These are phyloP conservation scores for Paramecium pentaurelia DNA, from an alignment of 73 alveolate genomes.

Conservation along the genomic window DNA sequence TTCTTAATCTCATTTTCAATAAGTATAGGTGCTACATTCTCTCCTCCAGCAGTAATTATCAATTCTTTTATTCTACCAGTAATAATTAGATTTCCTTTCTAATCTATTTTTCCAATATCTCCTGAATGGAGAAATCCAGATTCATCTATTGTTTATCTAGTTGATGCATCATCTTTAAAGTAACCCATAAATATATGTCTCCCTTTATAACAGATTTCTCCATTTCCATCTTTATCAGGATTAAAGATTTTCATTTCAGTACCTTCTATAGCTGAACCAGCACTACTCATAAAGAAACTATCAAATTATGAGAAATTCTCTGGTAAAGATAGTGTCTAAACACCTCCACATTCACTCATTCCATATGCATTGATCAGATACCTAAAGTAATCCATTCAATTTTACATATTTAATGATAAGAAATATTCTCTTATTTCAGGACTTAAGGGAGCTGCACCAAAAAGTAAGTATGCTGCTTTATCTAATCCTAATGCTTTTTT, in stretches of 20 bases:
- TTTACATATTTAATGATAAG: conserved; percentile 60
- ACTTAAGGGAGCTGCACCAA: conserved; percentile 72
- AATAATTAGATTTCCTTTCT: conserved; percentile 53
- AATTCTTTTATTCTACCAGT: conserved; percentile 75
- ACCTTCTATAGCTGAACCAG: conserved; percentile 58
- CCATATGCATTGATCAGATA: conserved; percentile 59
- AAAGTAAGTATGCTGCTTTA: conserved; percentile 10
- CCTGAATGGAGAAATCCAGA: conserved; percentile 81
- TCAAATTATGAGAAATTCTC: conserved; percentile 33
- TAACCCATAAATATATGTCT: conserved; percentile 80
- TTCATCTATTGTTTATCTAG: conserved; percentile 73
- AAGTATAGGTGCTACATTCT: conserved; percentile 70
- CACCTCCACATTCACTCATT: conserved; percentile 67
- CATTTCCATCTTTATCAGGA: conserved; percentile 69
- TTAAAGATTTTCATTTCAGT: conserved; percentile 60
- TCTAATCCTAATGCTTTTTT: conserved; percentile 68
- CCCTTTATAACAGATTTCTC: conserved; percentile 86
- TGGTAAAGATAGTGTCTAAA: conserved; percentile 30
- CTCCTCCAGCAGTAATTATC: conserved; percentile 78
- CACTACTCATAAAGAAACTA: neutral
- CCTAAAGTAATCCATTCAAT: neutral
- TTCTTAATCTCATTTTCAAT: conserved; percentile 63
- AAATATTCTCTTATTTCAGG: conserved; percentile 61
- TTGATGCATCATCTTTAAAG: conserved; percentile 73
- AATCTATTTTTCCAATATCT: conserved; percentile 72